A percentile compares a stretch with the other conserved stretches of the same genome.
Evolutionary conservation across 371 early-diverging fungal genomes (phyloP).

Genomic region (Apophysomyces variabilis): DNA sequence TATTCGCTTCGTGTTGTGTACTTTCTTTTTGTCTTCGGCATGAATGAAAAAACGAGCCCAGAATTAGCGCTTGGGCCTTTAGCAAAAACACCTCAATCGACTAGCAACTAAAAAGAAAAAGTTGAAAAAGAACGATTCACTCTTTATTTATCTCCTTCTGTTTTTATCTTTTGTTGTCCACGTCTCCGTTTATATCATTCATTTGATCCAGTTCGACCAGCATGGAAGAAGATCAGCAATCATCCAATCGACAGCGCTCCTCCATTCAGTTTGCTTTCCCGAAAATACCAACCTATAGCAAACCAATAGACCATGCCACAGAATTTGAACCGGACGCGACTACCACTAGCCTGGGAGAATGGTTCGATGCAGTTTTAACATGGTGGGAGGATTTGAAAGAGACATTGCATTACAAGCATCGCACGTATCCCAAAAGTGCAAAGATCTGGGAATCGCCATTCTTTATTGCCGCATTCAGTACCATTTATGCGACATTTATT

Average conservation of each 20-base stretch:
- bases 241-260: neutral
- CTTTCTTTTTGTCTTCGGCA: too few species aligned
- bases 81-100: too few species aligned
- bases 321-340: neutral
- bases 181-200: neutral
- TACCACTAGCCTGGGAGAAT: neutral
- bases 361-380: neutral
- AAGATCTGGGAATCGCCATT: constrained; percentile 20
- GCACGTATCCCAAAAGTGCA: neutral
- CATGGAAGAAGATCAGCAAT: neutral
- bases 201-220: neutral
- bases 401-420: constrained; percentile 9
- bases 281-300: constrained; percentile 10
- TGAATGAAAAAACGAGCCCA: too few species aligned
- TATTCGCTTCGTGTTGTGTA: too few species aligned
- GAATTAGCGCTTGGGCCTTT: too few species aligned
- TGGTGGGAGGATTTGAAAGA: constrained; percentile 11
- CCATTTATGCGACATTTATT: constrained; percentile 25
- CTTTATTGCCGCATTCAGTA: constrained; percentile 18
- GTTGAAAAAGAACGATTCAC: too few species aligned
- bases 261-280: constrained; percentile 23
- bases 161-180: too few species aligned
- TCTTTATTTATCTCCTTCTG: too few species aligned
- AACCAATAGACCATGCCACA: neutral
- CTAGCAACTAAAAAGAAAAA: too few species aligned